Conservation (phyloP, 495 filamentous ascomycete species). For the Collariella sp. region DNA sequence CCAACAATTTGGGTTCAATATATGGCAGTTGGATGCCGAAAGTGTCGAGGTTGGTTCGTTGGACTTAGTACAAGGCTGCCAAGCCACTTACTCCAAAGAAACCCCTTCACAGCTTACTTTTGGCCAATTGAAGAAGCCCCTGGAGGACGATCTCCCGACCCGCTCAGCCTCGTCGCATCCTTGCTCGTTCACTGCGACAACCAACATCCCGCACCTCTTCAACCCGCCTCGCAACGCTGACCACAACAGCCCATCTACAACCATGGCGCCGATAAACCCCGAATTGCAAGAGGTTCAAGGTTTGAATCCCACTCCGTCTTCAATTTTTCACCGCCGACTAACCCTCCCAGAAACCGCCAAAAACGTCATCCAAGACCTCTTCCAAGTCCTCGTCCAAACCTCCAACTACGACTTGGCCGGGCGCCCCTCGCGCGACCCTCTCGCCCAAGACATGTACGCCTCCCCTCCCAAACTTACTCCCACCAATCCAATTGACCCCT, state of each 20-base stretch:
- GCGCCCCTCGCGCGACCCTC: conserved; percentile 39
- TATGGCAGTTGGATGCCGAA: too few species aligned
- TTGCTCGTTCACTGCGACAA: neutral
- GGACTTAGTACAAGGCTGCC: neutral
- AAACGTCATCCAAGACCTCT: conserved; percentile 76
- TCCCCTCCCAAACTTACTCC: neutral
- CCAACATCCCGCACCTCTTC: neutral
- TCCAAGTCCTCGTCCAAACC: conserved; percentile 66
- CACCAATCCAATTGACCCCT: neutral
- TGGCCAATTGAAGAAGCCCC: too few species aligned
- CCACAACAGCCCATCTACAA: neutral
- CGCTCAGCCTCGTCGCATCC: neutral
- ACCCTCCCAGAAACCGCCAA: conserved; percentile 50
- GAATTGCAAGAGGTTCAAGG: conserved; percentile 42
- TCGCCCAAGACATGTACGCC: conserved; percentile 34
- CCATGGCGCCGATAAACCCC: conserved; percentile 42
- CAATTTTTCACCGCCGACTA: neutral
- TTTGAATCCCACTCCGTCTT: conserved; percentile 12
- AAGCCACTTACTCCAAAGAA: neutral
- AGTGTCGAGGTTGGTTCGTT: too few species aligned
- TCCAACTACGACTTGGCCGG: conserved; percentile 63
- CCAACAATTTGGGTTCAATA: too few species aligned
- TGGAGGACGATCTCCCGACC: too few species aligned
- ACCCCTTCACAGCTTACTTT: too few species aligned
- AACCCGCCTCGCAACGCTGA: neutral